A percentile compares a stretch with the other conserved stretches of the same genome.
Conservation (phyloP, 148 eudicot species). For the Silene conica region DNA sequence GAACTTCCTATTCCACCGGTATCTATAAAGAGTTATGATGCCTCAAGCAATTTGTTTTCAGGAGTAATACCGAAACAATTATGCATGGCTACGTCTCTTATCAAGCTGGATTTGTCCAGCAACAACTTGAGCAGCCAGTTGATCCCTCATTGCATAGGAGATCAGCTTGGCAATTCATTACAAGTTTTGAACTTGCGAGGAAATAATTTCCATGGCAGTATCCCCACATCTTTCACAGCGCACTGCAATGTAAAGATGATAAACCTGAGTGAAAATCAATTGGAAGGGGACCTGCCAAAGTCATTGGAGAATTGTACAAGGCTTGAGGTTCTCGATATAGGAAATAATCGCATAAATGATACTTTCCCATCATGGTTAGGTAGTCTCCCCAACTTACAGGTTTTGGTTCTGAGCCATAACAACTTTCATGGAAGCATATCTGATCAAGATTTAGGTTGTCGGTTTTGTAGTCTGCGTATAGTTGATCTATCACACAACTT, state of each 20-base stretch:
- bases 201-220: conserved; percentile 20
- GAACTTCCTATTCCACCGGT: conserved; percentile 27
- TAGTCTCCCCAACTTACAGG: conserved; percentile 27
- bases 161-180: conserved; percentile 13
- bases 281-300: conserved; percentile 19
- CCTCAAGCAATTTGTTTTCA: conserved; percentile 9
- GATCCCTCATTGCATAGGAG: conserved; percentile 26
- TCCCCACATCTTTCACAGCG: conserved; percentile 7
- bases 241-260: conserved; percentile 17
- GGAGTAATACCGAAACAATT: conserved; percentile 18
- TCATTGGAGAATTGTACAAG: conserved; percentile 16
- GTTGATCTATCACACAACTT: conserved; percentile 37
- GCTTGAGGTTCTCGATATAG: conserved; percentile 33
- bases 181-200: conserved; percentile 13
- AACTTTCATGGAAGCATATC: conserved; percentile 31
- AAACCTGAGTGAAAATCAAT: conserved; percentile 17
- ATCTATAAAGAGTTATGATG: background rate
- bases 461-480: conserved; percentile 23
- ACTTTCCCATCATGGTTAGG: conserved; percentile 45
- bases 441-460: conserved; percentile 7
- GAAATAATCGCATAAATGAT: conserved; percentile 31
- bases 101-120: conserved; percentile 24
- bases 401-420: conserved; percentile 34
- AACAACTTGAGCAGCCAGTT: conserved; percentile 21
- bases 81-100: conserved; percentile 14